These are phyloP conservation scores for Aureobasidium mangrovei DNA, from an alignment of 2,329 filamentous ascomycete genomes.

Conservation along the genomic window DNA sequence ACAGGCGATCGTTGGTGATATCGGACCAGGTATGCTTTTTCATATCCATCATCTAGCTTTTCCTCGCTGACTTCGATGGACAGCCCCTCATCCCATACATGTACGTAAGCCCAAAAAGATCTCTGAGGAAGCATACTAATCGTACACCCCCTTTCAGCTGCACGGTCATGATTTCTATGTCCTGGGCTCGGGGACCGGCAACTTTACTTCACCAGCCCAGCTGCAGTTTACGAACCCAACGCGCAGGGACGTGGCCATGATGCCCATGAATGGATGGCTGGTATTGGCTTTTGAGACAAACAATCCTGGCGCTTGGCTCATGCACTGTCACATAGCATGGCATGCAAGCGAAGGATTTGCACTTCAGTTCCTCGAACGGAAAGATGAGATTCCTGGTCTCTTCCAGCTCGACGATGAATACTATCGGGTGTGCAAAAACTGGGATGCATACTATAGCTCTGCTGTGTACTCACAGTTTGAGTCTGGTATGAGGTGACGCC, in stretches of 20 bases:
- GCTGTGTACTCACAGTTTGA: too few species aligned
- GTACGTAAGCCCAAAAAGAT: too few species aligned
- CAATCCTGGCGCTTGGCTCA: slow-evolving; percentile 35
- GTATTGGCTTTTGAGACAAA: slow-evolving; percentile 34
- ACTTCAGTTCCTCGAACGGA: slow-evolving; percentile 11
- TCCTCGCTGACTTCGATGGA: neutral
- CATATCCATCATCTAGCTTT: neutral
- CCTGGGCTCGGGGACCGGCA: slow-evolving; percentile 21
- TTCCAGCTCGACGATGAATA: neutral
- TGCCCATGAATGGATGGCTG: slow-evolving; percentile 31
- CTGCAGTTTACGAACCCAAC: slow-evolving; percentile 31
- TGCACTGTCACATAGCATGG: slow-evolving; percentile 16
- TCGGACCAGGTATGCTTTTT: slow-evolving; percentile 16
- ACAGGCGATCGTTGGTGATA: slow-evolving; percentile 22
- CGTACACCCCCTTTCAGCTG: slow-evolving; percentile 17
- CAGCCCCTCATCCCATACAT: slow-evolving; percentile 25
- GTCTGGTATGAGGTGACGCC: too few species aligned
- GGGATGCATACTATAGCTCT: too few species aligned
- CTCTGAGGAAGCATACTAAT: too few species aligned
- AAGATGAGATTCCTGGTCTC: slow-evolving; percentile 4
- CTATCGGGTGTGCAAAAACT: too few species aligned
- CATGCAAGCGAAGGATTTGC: slow-evolving; percentile 11
- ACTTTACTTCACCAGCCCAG: neutral
- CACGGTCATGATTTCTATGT: slow-evolving; percentile 28
- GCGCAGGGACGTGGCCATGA: slow-evolving; percentile 32